Conservation (phyloP, 352 stramenopile species). For the Phytophthora podocarpi region DNA sequence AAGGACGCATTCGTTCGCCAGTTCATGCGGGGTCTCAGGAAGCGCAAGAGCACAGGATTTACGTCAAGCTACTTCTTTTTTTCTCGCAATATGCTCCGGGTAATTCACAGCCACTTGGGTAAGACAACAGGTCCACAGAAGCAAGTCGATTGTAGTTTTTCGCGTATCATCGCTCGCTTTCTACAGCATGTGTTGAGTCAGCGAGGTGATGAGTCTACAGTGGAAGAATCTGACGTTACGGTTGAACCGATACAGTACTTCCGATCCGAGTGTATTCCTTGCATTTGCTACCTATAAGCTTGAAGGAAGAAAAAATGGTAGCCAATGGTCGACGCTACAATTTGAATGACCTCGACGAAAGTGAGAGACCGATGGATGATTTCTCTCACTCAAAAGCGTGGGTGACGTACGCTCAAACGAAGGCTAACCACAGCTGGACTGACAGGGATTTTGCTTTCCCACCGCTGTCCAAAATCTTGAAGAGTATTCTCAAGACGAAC, state of each 20-base stretch:
- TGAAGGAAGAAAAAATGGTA: slow-evolving; percentile 8
- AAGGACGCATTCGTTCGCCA: slow-evolving; percentile 2
- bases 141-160: slow-evolving; percentile 2
- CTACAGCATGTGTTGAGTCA: slow-evolving; percentile 18
- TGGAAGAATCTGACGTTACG: slow-evolving; percentile 10
- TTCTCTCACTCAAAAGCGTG: not conserved
- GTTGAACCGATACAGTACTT: not conserved
- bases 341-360: not conserved
- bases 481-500: slow-evolving; percentile 3
- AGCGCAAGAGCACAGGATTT: slow-evolving; percentile 4
- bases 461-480: slow-evolving; percentile 3
- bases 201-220: slow-evolving; percentile 6
- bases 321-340: no score
- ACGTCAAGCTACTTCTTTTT: slow-evolving; percentile 11
- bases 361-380: slow-evolving; percentile 1
- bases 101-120: not conserved
- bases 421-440: slow-evolving; percentile 3
- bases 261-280: not conserved
- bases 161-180: slow-evolving; percentile 5
- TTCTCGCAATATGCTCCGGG: not conserved
- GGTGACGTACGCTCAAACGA: not conserved
- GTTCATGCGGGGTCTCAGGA: slow-evolving; percentile 10
- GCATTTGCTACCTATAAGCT: slow-evolving; percentile 8
- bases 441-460: slow-evolving; percentile 11
- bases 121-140: slow-evolving; percentile 1